Evolutionary conservation across 192 early-diverging fungal species (phyloP).

Genomic region (Entomortierella beljakovae): DNA sequence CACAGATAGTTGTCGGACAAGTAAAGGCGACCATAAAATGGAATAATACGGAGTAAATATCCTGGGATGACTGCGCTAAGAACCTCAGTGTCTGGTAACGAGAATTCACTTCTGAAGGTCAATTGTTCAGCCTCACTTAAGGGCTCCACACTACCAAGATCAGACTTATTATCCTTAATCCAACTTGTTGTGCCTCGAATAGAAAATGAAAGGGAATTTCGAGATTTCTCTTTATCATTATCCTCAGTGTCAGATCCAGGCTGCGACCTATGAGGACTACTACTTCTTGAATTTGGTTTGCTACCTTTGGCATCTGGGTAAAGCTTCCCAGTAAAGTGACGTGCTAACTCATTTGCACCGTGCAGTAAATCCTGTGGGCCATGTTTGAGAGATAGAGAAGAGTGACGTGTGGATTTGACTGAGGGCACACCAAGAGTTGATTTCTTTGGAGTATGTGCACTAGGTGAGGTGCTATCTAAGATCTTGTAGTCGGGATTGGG

Average conservation of each 20-base stretch:
- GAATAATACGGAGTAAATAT: slow-evolving; percentile 62
- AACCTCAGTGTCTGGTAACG: slow-evolving; percentile 64
- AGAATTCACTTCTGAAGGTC: slow-evolving; percentile 65
- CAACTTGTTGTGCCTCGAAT: slow-evolving; percentile 43
- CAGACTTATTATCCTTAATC: slow-evolving; percentile 33
- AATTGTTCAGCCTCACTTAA: slow-evolving; percentile 40
- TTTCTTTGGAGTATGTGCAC: slow-evolving; percentile 18
- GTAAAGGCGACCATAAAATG: slow-evolving; percentile 70
- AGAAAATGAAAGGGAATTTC: slow-evolving; percentile 29
- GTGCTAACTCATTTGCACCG: neutral
- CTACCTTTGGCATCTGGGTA: neutral
- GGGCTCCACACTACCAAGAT: slow-evolving; percentile 11
- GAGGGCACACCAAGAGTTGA: neutral
- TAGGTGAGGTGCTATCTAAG: slow-evolving; percentile 30
- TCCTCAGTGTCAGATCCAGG: slow-evolving; percentile 41
- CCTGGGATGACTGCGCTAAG: slow-evolving; percentile 63
- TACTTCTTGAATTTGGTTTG: slow-evolving; percentile 20
- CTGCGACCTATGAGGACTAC: slow-evolving; percentile 29
- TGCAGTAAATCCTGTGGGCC: neutral
- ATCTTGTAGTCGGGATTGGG: slow-evolving; percentile 5
- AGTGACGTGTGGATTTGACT: slow-evolving; percentile 6
- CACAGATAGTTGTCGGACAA: slow-evolving; percentile 71
- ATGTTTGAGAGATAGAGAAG: neutral
- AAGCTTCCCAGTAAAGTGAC: neutral
- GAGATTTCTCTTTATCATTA: slow-evolving; percentile 18